Conservation (phyloP, 306 rosid species). For the Cyclanthera cordifolia region DNA sequence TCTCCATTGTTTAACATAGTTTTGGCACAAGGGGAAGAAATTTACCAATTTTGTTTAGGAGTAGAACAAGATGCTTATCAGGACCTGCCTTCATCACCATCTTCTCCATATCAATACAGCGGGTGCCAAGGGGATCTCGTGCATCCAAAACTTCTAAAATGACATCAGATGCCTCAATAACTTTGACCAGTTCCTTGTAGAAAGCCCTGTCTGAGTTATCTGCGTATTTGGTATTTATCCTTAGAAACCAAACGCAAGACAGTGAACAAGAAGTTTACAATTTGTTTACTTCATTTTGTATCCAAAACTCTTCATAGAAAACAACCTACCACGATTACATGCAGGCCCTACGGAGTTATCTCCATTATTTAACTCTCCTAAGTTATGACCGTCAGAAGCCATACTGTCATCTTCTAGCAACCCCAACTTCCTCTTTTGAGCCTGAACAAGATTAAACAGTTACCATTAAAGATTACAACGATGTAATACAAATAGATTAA, state of each 20-base stretch:
- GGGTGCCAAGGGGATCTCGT: conserved; percentile 91
- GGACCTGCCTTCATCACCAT: conserved; percentile 75
- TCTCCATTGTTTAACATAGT: background rate
- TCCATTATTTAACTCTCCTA: conserved; percentile 17
- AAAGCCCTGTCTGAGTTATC: conserved; percentile 72
- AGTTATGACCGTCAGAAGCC: conserved; percentile 20
- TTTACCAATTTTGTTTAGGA: conserved; percentile 87
- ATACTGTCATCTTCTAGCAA: conserved; percentile 44
- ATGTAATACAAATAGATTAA: background rate
- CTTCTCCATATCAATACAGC: conserved; percentile 75
- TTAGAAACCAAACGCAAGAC: background rate
- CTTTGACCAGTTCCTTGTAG: conserved; percentile 79
- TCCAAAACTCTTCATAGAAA: background rate
- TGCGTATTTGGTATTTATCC: conserved; percentile 2
- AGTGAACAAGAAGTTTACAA: background rate
- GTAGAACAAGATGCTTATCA: conserved; percentile 72
- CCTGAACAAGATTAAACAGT: conserved; percentile 30
- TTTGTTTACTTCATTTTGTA: background rate
- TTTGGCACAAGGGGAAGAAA: background rate
- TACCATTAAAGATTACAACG: background rate
- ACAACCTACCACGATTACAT: conserved; percentile 40
- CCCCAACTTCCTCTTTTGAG: conserved; percentile 80
- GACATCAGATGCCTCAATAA: conserved; percentile 85
- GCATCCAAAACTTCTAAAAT: conserved; percentile 96
- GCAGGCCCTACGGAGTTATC: conserved; percentile 13